phyloP scores from a whole-genome alignment of 2,329 filamentous ascomycete species.

The Fonsecaea pedrosoi region DNA sequence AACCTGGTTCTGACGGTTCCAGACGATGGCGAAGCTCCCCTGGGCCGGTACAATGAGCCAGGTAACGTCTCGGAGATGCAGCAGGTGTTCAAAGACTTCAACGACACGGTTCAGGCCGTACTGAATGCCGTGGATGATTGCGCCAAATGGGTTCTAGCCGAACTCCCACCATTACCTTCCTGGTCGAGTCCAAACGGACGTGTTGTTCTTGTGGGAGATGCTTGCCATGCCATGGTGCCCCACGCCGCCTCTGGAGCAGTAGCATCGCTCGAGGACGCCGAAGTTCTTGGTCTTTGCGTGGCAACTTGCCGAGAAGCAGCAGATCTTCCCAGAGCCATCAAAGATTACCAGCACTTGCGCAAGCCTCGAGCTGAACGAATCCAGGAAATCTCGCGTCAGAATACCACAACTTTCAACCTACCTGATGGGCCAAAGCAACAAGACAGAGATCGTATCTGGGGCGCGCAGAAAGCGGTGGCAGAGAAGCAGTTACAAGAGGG shows the following conservation, averaged over 20 bases:
- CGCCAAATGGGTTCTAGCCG: slow-evolving; percentile 25
- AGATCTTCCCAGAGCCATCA: slow-evolving; percentile 4
- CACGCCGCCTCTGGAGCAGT: slow-evolving; percentile 53
- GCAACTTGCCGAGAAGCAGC: background rate
- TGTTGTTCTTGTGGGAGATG: slow-evolving; percentile 50
- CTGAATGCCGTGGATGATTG: slow-evolving; percentile 22
- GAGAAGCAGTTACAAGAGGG: slow-evolving; percentile 19
- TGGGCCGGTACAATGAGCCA: slow-evolving; percentile 47
- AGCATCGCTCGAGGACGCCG: slow-evolving; percentile 53
- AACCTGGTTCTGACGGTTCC: slow-evolving; percentile 24
- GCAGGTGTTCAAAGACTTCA: slow-evolving; percentile 20
- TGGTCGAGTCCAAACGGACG: slow-evolving; percentile 43
- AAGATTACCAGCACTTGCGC: slow-evolving; percentile 23
- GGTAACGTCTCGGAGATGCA: slow-evolving; percentile 53
- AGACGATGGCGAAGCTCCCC: slow-evolving; percentile 8
- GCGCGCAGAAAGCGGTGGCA: background rate
- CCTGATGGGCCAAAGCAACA: slow-evolving; percentile 22
- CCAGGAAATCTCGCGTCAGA: slow-evolving; percentile 18
- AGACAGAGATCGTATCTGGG: slow-evolving; percentile 9
- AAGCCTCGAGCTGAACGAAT: slow-evolving; percentile 25
- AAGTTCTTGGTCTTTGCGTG: slow-evolving; percentile 19
- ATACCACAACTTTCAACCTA: slow-evolving; percentile 18
- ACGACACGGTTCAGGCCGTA: slow-evolving; percentile 12
- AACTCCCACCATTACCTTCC: slow-evolving; percentile 39
- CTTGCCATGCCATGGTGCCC: slow-evolving; percentile 53